Evolutionary conservation across 2,329 filamentous ascomycete genomes (phyloP), one percentile per base, ranked within the genome.

Genomic region (Cladophialophora exuberans): DNA sequence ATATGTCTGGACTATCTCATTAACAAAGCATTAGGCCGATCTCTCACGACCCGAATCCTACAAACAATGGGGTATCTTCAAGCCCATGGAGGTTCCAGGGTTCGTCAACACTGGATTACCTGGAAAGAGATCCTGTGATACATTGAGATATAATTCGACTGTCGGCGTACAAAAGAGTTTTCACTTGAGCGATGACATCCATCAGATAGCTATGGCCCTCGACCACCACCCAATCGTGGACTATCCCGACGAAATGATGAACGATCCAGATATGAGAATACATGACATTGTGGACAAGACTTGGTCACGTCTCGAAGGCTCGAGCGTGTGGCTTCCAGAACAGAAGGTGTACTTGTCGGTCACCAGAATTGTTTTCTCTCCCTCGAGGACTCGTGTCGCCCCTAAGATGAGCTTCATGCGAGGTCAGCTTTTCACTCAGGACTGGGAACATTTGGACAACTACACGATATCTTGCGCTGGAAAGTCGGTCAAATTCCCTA

Each of bases 131-230:
- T 52, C 53, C 4, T 64, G 62, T 42, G 56, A 63, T 6, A 46
- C 47, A 11, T 42, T 60, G n/a, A 58, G 48, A 45, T 58, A 61
- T 35, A 57, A 54, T 20, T 57, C 54, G 31, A 59, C 30, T 4
- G 49, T 64, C 9, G 57, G 57, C 17, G 61, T 63, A 39, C 60
- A 62, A 38, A 52, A 60, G 55, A 58, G 15, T 64, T 64, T 10
- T 48, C 67, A 42, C 68, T 67, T 54, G 63, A 60, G 3, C 60
- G 69, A 56, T 61, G 58, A 64, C 43, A 53, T 64, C 26, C 59
- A 47, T 23, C 56, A 57, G 49, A 62, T 59, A 9, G 61, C 60
- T 20, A 31, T 57, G 38, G 20, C 57, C 17, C 52, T 61, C 25
- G 48, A 50, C 18, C 49, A 48, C 4, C 60, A 64, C 28, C 59